A percentile compares a stretch with the other conserved stretches of the same genome.
Evolutionary conservation across 108 stramenopile species (phyloP).

Genomic region (Discostella stelligeroides): DNA sequence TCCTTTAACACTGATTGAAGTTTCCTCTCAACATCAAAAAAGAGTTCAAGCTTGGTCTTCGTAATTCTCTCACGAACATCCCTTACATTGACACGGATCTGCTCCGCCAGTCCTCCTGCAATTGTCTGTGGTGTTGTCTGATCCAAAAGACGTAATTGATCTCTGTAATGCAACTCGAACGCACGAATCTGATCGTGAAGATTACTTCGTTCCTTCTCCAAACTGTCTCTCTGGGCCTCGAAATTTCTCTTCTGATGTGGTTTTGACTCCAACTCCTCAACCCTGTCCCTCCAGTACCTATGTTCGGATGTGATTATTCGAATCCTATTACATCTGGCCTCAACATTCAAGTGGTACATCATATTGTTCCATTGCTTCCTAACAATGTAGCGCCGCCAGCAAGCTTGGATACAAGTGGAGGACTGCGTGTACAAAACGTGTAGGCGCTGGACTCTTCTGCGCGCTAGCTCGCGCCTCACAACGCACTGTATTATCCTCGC

Average conservation of each 20-base stretch:
- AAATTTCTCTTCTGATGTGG: slow-evolving; percentile 16
- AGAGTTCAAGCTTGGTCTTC: slow-evolving; percentile 31
- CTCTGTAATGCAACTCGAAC: slow-evolving; percentile 38
- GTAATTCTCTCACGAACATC: slow-evolving; percentile 48
- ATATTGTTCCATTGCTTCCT: slow-evolving; percentile 7
- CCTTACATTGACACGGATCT: slow-evolving; percentile 36
- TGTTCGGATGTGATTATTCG: slow-evolving; percentile 37
- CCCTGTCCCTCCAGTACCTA: slow-evolving; percentile 31
- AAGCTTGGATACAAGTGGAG: slow-evolving; percentile 36
- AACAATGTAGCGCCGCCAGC: slow-evolving; percentile 36
- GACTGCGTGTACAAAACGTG: slow-evolving; percentile 9
- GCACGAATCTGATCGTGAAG: slow-evolving; percentile 27
- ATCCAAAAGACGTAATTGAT: slow-evolving; percentile 32
- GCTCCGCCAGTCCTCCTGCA: slow-evolving; percentile 44
- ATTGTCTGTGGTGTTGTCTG: slow-evolving; percentile 38
- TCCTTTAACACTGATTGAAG: slow-evolving; percentile 22
- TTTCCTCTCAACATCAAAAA: slow-evolving; percentile 31
- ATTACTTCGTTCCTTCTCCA: slow-evolving; percentile 15
- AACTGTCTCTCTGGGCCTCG: slow-evolving; percentile 19
- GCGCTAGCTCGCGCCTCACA: slow-evolving; percentile 27
- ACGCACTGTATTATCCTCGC: slow-evolving; percentile 49
- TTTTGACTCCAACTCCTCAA: slow-evolving; percentile 27
- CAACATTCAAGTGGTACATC: slow-evolving; percentile 17
- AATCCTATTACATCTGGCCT: slow-evolving; percentile 31
- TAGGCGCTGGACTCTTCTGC: slow-evolving; percentile 9